Conservation (phyloP, 306 rosid species). For the Sophora flavescens region DNA sequence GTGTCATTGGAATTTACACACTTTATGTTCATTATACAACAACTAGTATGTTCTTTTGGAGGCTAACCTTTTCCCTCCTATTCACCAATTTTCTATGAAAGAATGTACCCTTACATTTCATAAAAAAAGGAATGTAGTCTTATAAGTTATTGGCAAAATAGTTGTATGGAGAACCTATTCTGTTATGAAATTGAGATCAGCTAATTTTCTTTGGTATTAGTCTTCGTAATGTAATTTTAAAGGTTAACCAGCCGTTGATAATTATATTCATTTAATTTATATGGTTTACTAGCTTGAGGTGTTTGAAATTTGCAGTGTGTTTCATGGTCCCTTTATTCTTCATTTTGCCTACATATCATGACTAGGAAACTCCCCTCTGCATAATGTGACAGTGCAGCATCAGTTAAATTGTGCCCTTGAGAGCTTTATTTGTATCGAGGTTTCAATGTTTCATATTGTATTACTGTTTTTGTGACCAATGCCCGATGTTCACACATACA, state of each 20-base stretch:
- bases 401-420: constrained; percentile 12
- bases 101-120: constrained; percentile 1
- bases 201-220: not conserved
- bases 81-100: not conserved
- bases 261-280: not conserved
- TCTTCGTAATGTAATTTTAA: not conserved
- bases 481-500: not conserved
- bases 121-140: not conserved
- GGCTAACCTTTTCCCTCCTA: not conserved
- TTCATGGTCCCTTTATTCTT: no score
- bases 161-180: not conserved
- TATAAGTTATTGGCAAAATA: not conserved
- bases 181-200: not conserved
- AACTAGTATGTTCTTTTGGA: constrained; percentile 20
- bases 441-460: constrained; percentile 20
- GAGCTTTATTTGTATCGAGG: not conserved
- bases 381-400: not conserved
- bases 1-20: constrained; percentile 4
- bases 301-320: no score
- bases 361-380: constrained; percentile 5
- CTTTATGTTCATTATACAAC: not conserved
- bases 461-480: not conserved
- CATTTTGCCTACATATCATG: not conserved
- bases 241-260: not conserved
- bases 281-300: no score